Evolutionary conservation across 2,329 filamentous ascomycete genomes (phyloP), one percentile per base, ranked within the genome.

Genomic region (Berkeleyomyces rouxiae): DNA sequence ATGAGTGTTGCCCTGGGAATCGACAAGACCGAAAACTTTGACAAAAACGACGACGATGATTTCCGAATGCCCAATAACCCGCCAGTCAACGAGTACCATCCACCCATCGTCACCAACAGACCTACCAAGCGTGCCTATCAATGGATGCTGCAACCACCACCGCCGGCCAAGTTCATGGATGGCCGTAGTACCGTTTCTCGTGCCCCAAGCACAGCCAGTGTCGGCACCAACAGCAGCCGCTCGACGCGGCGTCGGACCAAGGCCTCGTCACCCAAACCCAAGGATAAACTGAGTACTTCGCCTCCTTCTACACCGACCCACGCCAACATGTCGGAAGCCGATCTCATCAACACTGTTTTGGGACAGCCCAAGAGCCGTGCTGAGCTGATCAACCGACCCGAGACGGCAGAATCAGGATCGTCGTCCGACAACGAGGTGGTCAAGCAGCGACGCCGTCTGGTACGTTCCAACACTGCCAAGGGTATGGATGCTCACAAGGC

Each of bases 81-180:
- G 6, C 88, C 88, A 3, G 84, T 95, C 68, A 93, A 95, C 73
- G 88, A 95, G 65, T 82, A 91, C 64, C 88, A 95, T 70, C 88
- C 89, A 4, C 89, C 90, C 2, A 85, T 95, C 60, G 87, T 93
- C 65, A 89, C 82, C 72, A 88, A 84, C 73, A 86, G 82, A 63
- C 87, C 85, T 11, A 79, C 78, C 70, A 83, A 77, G 69, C 83
- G 84, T 62, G 89, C 88, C 65, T 86, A 87, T 62, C 81, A 80
- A 69, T 96, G 91, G 91, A 96, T 96, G 90, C 77, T 95, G 60
- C 89, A 95, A 70, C 91, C 91, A 1, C 90, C 90, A 1, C 91
- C 91, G n/a, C 82, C 86, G 42, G 90, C 91, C 63, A 90, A 86
- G 71, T 79, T 96, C 65, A 96, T 96, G 91, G 87, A 87, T 67